Evolutionary conservation across 495 filamentous ascomycete species (phyloP).

Genomic region (Lophiotrema nucula): DNA sequence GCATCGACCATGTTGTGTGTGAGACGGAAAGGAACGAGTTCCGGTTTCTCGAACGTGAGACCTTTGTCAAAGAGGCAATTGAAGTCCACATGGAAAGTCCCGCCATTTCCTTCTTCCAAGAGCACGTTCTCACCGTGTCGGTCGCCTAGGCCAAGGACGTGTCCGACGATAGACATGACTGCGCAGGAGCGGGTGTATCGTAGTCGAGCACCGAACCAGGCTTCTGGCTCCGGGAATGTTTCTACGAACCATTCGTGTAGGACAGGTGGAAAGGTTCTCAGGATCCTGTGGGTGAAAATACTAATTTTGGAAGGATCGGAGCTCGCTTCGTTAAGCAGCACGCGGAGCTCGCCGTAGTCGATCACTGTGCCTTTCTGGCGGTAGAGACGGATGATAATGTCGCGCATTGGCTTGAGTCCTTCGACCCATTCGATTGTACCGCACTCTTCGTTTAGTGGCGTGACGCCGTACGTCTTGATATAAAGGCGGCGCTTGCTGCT

Average conservation of each 20-base stretch:
- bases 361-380: slow-evolving; percentile 63
- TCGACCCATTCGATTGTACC: slow-evolving; percentile 99
- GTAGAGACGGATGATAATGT: slow-evolving; percentile 80
- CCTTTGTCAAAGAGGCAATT: slow-evolving; percentile 99
- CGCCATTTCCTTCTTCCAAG: slow-evolving; percentile 90
- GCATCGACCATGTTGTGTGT: slow-evolving; percentile 98
- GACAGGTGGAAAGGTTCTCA: slow-evolving; percentile 63
- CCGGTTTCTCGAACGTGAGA: slow-evolving; percentile 89
- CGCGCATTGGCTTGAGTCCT: slow-evolving; percentile 86
- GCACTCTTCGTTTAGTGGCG: slow-evolving; percentile 95
- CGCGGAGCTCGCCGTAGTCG: slow-evolving; percentile 59
- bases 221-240: slow-evolving; percentile 86
- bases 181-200: slow-evolving; percentile 90
- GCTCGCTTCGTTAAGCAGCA: slow-evolving; percentile 58
- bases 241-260: slow-evolving; percentile 94
- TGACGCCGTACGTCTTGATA: slow-evolving; percentile 95
- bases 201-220: slow-evolving; percentile 89
- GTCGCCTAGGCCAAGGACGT: slow-evolving; percentile 87
- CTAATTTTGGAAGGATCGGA: slow-evolving; percentile 52
- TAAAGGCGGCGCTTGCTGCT: slow-evolving; percentile 81
- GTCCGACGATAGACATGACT: slow-evolving; percentile 97
- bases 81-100: slow-evolving; percentile 97
- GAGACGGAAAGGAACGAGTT: slow-evolving; percentile 93
- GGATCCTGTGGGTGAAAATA: slow-evolving; percentile 64
- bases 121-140: slow-evolving; percentile 98